Evolutionary conservation across 495 filamentous ascomycete genomes (phyloP), one percentile per base, ranked within the genome.

Genomic region (Hypoxylon lenormandii): DNA sequence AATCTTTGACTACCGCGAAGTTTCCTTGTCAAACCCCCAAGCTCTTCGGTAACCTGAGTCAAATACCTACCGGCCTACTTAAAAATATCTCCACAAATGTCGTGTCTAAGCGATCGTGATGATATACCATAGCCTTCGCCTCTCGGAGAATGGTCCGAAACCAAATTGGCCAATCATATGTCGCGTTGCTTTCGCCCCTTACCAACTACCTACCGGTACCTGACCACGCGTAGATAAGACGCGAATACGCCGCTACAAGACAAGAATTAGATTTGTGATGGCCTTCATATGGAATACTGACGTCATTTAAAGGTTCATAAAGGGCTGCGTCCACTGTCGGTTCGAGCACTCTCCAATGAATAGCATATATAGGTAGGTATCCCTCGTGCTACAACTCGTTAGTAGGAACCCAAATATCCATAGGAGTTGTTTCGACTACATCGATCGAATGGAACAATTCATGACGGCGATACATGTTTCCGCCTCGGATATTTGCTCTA

Each of bases 131-230:
- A n/a, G 28, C 30, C n/a, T 15, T 46, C 37, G 22, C 38, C 36
- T 0, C 52, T 53, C 65, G 65, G 51, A 62, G 1, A n/a, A n/a
- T n/a, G n/a, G n/a, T 54, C 66, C 66, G 66, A 46, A 38, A 7
- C 3, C 0, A 2, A 4, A 19, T 16, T 37, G 43, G 19, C 60
- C 66, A 69, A 69, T 69, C 53, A 38, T 22, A 42, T 43, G 0
- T 10, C 26, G 12, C 19, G 42, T 48, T 36, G 26, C 6, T 16
- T 48, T 33, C 23, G 28, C 48, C 66, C 59, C 52, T 50, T 5
- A 43, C 28, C 26, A 58, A 40, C 51, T 5, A 23, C 19, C 26
- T 10, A 26, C n/a, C n/a, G n/a, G 28, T 3, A 28, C 26, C 30
- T 37, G 49, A 51, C 19, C 55, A 49, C 28, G 21, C 11, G 19